Conservation (phyloP, 768 basidiomycete species). For the Imleria badia region DNA sequence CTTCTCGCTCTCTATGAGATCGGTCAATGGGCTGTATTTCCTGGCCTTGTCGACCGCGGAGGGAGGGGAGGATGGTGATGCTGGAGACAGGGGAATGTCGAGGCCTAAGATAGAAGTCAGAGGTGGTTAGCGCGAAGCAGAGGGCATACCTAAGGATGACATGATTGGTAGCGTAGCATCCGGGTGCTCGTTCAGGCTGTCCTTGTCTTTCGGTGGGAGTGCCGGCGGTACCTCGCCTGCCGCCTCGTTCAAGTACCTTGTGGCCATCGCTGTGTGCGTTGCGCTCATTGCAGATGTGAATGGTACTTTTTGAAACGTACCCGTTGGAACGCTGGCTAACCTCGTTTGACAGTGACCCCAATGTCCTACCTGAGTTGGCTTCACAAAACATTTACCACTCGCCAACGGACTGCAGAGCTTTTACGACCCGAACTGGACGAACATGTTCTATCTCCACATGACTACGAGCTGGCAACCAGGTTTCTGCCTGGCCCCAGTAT, state of each 20-base stretch:
- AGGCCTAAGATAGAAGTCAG: slow-evolving; percentile 23
- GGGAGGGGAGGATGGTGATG: slow-evolving; percentile 20
- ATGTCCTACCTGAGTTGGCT: slow-evolving; percentile 39
- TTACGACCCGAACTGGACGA: slow-evolving; percentile 32
- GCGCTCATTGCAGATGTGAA: slow-evolving; percentile 10
- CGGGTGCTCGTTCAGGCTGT: background rate
- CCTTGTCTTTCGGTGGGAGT: slow-evolving; percentile 23
- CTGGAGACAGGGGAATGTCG: slow-evolving; percentile 23
- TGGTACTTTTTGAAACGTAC: background rate
- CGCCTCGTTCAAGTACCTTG: background rate
- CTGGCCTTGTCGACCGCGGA: slow-evolving; percentile 49
- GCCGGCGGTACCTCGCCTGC: slow-evolving; percentile 1
- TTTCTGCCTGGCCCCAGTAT: slow-evolving; percentile 54
- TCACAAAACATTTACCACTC: slow-evolving; percentile 45
- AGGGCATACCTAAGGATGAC: slow-evolving; percentile 27
- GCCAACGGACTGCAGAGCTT: slow-evolving; percentile 32
- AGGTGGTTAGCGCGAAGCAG: slow-evolving; percentile 4
- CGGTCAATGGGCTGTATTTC: slow-evolving; percentile 79
- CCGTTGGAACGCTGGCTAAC: background rate
- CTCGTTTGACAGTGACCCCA: background rate
- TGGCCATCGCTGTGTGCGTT: slow-evolving; percentile 3
- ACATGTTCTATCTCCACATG: slow-evolving; percentile 35
- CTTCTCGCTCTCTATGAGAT: slow-evolving; percentile 94
- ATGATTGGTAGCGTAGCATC: slow-evolving; percentile 1
- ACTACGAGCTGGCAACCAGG: slow-evolving; percentile 53